Evolutionary conservation across 2,329 filamentous ascomycete species (phyloP).

Genomic region (Epichloe coenophiala): DNA sequence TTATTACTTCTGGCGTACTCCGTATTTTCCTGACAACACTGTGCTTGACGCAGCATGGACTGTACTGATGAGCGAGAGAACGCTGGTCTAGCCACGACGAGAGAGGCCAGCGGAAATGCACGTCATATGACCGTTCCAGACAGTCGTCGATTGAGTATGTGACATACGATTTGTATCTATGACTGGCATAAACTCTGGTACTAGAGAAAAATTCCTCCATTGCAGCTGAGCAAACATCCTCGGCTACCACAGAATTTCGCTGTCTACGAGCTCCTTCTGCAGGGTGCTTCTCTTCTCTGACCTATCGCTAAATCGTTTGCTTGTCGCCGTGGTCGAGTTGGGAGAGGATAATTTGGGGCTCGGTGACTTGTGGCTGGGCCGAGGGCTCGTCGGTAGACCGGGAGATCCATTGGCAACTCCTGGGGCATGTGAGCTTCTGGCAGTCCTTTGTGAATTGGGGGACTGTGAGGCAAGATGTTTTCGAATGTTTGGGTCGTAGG

Average conservation of each 20-base stretch:
- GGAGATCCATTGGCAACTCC: slow-evolving; percentile 14
- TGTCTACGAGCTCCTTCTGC: slow-evolving; percentile 9
- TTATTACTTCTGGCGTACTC: too few species aligned
- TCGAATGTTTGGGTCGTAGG: slow-evolving; percentile 22
- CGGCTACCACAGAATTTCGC: slow-evolving; percentile 10
- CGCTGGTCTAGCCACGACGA: too few species aligned
- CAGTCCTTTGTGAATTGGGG: slow-evolving; percentile 4
- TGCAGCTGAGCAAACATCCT: slow-evolving; percentile 4
- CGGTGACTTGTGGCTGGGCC: slow-evolving; percentile 10
- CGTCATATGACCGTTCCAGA: too few species aligned
- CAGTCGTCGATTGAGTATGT: too few species aligned
- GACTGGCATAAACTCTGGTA: neutral
- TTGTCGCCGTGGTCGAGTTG: slow-evolving; percentile 4
- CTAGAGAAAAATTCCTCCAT: too few species aligned
- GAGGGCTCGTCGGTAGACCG: slow-evolving; percentile 17
- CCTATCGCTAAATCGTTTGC: slow-evolving; percentile 6
- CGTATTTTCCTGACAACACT: too few species aligned
- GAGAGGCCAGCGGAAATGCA: too few species aligned
- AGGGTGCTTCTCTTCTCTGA: slow-evolving; percentile 3
- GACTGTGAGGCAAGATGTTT: slow-evolving; percentile 16
- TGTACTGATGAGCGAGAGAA: too few species aligned
- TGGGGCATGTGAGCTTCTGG: slow-evolving; percentile 10
- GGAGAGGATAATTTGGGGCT: slow-evolving; percentile 10
- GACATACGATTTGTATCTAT: too few species aligned
- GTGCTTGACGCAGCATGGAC: too few species aligned